Conservation (phyloP, 176 grass and related monocot species). For the Tuctoria greenei region DNA sequence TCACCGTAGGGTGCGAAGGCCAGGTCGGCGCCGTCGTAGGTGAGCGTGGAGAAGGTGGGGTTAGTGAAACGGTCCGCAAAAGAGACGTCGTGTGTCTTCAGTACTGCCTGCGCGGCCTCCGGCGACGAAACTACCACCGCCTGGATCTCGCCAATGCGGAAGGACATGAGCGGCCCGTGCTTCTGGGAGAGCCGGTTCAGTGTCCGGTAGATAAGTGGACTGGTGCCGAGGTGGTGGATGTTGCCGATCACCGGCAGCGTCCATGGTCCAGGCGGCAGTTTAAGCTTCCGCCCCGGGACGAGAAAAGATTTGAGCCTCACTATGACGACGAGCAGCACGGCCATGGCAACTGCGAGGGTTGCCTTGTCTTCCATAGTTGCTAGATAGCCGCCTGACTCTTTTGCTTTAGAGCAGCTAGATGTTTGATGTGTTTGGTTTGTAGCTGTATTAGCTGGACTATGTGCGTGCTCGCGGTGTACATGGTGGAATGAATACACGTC, state of each 20-base stretch:
- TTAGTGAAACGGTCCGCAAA: background rate
- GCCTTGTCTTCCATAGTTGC: conserved; percentile 8
- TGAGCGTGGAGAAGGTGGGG: background rate
- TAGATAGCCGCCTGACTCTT: background rate
- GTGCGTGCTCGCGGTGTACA: no score
- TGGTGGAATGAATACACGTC: no score
- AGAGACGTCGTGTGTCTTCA: background rate
- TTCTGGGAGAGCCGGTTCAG: background rate
- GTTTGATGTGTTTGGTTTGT: no score
- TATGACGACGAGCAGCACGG: background rate
- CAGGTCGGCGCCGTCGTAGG: background rate
- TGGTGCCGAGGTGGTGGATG: background rate
- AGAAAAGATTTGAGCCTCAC: background rate
- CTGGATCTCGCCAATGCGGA: conserved; percentile 23
- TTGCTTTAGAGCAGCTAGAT: background rate
- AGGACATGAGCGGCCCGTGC: conserved; percentile 22
- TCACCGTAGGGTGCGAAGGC: conserved; percentile 1
- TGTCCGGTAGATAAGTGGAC: background rate
- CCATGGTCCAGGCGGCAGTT: conserved; percentile 33
- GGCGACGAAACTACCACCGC: conserved; percentile 1
- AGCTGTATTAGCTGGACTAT: no score
- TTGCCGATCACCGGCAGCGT: conserved; percentile 24
- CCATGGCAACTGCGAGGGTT: background rate
- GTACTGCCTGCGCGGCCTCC: background rate
- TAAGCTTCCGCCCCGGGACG: background rate